A percentile compares a stretch with the other conserved stretches of the same genome.
phyloP scores from a whole-genome alignment of 1,284 basidiomycete species.

The Cystobasidium pallidum region DNA sequence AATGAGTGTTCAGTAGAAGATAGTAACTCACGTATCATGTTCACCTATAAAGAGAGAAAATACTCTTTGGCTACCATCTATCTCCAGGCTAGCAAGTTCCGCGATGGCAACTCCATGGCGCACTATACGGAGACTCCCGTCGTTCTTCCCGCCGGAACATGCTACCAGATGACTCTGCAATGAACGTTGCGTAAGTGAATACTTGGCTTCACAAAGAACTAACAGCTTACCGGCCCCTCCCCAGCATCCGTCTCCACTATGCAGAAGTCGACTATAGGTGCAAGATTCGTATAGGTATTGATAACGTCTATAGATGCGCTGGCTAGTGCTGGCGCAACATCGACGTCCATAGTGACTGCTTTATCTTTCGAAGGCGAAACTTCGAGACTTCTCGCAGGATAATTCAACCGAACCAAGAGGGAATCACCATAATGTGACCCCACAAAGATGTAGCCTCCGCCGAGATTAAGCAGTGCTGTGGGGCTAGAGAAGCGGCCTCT shows the following conservation, averaged over 20 bases:
- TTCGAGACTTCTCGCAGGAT: slow-evolving; percentile 30
- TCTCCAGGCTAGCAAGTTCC: slow-evolving; percentile 65
- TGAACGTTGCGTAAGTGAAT: slow-evolving; percentile 42
- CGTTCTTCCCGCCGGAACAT: slow-evolving; percentile 80
- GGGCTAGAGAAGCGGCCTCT: slow-evolving; percentile 80
- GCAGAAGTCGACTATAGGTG: slow-evolving; percentile 83
- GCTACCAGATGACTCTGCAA: slow-evolving; percentile 77
- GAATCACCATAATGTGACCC: slow-evolving; percentile 84
- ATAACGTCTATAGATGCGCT: slow-evolving; percentile 50
- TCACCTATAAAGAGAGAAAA: slow-evolving; percentile 63
- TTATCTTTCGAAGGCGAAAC: not conserved
- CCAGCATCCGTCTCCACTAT: slow-evolving; percentile 74
- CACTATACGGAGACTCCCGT: slow-evolving; percentile 78
- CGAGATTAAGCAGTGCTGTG: slow-evolving; percentile 74
- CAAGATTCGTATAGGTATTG: slow-evolving; percentile 72
- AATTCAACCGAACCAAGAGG: slow-evolving; percentile 67
- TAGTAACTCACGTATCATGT: slow-evolving; percentile 31
- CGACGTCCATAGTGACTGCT: slow-evolving; percentile 55
- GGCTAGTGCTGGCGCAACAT: slow-evolving; percentile 30
- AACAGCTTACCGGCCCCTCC: slow-evolving; percentile 65
- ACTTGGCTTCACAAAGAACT: slow-evolving; percentile 11
- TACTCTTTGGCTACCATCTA: slow-evolving; percentile 65
- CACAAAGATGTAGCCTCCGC: slow-evolving; percentile 72
- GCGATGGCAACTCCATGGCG: slow-evolving; percentile 83
- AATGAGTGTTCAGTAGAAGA: no score